Evolutionary conservation across 345 rosid genomes (phyloP), one percentile per base, ranked within the genome.

Genomic region (Limnanthes douglasii): DNA sequence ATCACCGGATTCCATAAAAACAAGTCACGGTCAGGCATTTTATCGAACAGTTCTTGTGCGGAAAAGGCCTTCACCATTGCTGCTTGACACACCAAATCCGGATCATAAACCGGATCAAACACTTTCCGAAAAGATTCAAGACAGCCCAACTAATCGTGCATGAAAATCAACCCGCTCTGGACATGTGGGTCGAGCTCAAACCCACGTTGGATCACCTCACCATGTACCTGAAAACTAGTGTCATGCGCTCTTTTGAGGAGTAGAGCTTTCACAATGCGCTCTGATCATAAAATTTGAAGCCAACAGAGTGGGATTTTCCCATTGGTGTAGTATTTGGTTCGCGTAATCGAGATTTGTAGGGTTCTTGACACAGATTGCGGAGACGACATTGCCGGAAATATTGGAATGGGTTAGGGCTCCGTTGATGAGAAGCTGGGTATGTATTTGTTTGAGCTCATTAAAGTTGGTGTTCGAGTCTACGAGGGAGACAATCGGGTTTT

Each of bases 1-100:
- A 78, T 56, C 72, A 78, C 68, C 0, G 83, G 76, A 32, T 61
- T 70, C 82, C 82, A 73, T 0, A 79, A 50, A 32, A 73, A 18
- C 0, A 59, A 53, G 13, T 73, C 83, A 25, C 64, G 68, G 2
- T 65, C 60, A 1, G 60, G 70, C 83, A 78, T 78, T 39, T 29
- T 39, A 43, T 78, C 76, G 47, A 78, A 78, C 65, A 73, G 28
- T 29, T 60, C 28, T 29, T 62, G 39, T 0, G 83, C 79, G 17
- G 58, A 44, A 21, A 0, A 77, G 8, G 85, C 85, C 13, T 64
- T 66, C 12, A 77, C 22, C 67, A 82, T 54, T 5, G 90, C 67
- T 2, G 78, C 72, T 56, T 30, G 72, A 30, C 78, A 69, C 32
- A 73, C 75, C 27, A 70, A 50, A 56, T 70, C 78, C 1, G 75